Conservation (phyloP, 2,329 filamentous ascomycete genomes). For the Colletotrichum graminicola region DNA sequence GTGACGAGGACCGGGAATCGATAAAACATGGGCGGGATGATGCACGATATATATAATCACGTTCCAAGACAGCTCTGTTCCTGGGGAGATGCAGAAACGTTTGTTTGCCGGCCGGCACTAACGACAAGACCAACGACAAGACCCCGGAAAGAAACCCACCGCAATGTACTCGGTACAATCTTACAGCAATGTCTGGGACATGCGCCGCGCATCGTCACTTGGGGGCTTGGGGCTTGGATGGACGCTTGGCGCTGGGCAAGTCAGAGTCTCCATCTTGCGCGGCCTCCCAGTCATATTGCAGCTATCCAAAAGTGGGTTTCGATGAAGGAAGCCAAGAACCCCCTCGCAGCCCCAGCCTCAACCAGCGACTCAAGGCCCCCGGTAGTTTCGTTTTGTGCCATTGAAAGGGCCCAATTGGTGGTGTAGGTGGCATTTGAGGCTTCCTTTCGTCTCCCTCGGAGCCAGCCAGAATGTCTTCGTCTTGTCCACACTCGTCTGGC, state of each 20-base stretch:
- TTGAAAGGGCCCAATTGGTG: neutral
- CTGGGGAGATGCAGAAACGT: neutral
- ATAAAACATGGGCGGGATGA: conserved; percentile 3
- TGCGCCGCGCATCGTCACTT: conserved; percentile 35
- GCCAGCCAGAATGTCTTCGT: neutral
- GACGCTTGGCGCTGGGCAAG: conserved; percentile 20
- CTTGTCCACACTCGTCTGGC: conserved; percentile 4
- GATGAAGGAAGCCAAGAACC: conserved; percentile 39
- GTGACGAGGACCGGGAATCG: neutral
- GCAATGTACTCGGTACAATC: neutral
- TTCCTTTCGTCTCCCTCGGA: neutral
- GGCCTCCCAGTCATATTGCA: conserved; percentile 30
- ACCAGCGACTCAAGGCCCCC: conserved; percentile 36
- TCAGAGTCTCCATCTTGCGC: conserved; percentile 24
- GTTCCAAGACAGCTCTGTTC: neutral
- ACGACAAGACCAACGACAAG: neutral
- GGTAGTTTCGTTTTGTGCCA: conserved; percentile 12
- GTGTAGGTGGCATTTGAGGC: neutral
- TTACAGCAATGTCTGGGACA: conserved; percentile 27
- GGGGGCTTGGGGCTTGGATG: conserved; percentile 41
- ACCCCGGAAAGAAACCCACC: neutral
- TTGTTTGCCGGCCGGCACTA: neutral
- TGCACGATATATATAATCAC: conserved; percentile 37
- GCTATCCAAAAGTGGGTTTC: conserved; percentile 33
- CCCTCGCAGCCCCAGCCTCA: conserved; percentile 33